A percentile compares a stretch with the other conserved stretches of the same genome.
Evolutionary conservation across 768 basidiomycete species (phyloP).

Genomic region (Aureoboletus auriporus): DNA sequence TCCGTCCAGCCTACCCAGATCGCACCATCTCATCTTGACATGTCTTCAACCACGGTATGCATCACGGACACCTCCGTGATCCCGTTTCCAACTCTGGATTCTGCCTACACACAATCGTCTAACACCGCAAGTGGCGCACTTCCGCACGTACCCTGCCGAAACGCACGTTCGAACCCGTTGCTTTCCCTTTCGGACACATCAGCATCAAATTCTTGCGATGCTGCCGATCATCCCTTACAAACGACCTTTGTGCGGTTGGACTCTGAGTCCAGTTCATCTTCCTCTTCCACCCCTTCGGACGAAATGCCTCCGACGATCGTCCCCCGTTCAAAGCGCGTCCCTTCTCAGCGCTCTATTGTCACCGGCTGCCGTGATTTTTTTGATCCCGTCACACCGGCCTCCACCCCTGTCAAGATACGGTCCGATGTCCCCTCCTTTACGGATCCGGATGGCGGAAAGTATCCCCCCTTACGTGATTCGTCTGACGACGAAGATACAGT

Average conservation of each 20-base stretch:
- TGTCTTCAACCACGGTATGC: conserved; percentile 23
- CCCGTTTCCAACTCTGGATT: conserved; percentile 24
- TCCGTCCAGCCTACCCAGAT: conserved; percentile 1
- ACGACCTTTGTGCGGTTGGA: conserved; percentile 15
- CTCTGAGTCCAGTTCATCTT: conserved; percentile 32
- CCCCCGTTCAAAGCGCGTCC: conserved; percentile 36
- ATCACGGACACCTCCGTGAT: conserved; percentile 23
- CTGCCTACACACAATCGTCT: conserved; percentile 32
- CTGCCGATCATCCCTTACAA: conserved; percentile 2
- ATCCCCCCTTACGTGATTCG: conserved; percentile 19
- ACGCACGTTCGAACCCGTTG: conserved; percentile 11
- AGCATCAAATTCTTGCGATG: conserved; percentile 8
- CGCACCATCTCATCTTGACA: conserved; percentile 2
- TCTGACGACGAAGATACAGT: conserved; percentile 30
- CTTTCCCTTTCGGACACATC: conserved; percentile 14
- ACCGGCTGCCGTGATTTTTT: conserved; percentile 24
- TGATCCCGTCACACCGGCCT: conserved; percentile 42
- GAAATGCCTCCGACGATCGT: conserved; percentile 32
- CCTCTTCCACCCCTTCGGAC: conserved; percentile 34
- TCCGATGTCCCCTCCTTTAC: conserved; percentile 4
- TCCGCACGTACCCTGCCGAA: conserved; percentile 60
- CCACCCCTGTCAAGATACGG: conserved; percentile 28
- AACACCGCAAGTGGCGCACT: conserved; percentile 58
- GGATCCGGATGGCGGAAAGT: conserved; percentile 14
- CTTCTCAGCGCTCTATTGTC: conserved; percentile 23